Base-by-base conservation (phyloP, 305 asterid genomes). In the Fraxinus ornus region DNA sequence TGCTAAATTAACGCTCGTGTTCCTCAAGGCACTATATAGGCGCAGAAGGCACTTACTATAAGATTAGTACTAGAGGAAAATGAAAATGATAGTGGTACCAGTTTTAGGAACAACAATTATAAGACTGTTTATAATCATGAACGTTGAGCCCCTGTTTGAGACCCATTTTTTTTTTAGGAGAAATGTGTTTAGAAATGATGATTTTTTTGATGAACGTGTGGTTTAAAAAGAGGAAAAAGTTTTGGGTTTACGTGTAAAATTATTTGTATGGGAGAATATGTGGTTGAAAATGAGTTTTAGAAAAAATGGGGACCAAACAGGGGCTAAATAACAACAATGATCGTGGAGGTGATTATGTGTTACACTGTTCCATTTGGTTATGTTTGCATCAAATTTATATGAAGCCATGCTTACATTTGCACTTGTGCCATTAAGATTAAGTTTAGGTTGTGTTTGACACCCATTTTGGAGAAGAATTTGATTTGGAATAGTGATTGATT, bases 1-100 rank as follows among this genome's bases (percentile, higher is more conserved):
- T 78, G 47, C 32, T 49, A 78, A 30, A 75, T 80, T 66, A 79
- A 41, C 47, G 47, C 32, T 60, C 24, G 62, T 37, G 28, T 57
- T 57, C 78, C 49, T 22, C 32, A 37, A 47, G 6, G 55, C 78
- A 19, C 39, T 13, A 13, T 75, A 47, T 35, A 35, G 17, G 22
- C 1, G 19, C 49, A 26, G 7, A 36, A 36, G 57, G 78, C 30
- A 21, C n/a, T 21, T 37, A 57, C 12, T 21, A 9, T 37, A 26
- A 35, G 78, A 35, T 75, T 55, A n/a, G 28, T 36, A 22, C 78
- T 7, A 36, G 19, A 41, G 19, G 26, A 47, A 13, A 75, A 74
- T 1, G 30, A 36, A 19, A 74, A 36, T 36, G 21, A 36, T 35
- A 19, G 30, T 22, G 8, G 15, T 35, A 36, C n/a, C 26, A 3